These are phyloP conservation scores for Phytomonas sp. DNA, from an alignment of 208 protist species.

Conservation along the genomic window DNA sequence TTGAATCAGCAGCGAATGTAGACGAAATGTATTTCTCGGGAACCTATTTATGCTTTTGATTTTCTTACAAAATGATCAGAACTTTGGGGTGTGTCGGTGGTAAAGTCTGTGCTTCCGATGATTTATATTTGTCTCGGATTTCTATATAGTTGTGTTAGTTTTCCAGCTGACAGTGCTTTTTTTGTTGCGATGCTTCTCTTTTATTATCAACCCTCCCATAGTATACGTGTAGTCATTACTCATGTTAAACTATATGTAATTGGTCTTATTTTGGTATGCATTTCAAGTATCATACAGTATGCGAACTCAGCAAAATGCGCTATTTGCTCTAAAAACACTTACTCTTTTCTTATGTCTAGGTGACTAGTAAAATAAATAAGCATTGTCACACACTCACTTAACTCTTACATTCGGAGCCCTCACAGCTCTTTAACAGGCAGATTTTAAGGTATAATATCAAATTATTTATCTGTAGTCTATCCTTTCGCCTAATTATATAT, in stretches of 20 bases:
- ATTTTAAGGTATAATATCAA: conserved; percentile 1
- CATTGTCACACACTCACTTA: conserved; percentile 1
- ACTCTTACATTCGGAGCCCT: background rate
- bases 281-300: background rate
- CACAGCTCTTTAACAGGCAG: background rate
- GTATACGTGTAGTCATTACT: conserved; percentile 13
- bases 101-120: background rate
- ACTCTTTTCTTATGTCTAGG: background rate
- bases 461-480: background rate
- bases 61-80: background rate
- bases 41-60: conserved; percentile 1
- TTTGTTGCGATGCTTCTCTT: background rate
- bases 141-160: background rate
- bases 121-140: background rate
- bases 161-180: background rate
- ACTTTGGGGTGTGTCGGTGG: background rate
- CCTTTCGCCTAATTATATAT: background rate
- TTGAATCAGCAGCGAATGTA: background rate
- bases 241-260: background rate
- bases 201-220: background rate
- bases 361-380: background rate
- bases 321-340: conserved; percentile 1
- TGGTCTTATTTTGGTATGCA: background rate
- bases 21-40: background rate
- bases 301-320: background rate